phyloP scores from a whole-genome alignment of 805 yeast species.

The Candida endomychidarum region DNA sequence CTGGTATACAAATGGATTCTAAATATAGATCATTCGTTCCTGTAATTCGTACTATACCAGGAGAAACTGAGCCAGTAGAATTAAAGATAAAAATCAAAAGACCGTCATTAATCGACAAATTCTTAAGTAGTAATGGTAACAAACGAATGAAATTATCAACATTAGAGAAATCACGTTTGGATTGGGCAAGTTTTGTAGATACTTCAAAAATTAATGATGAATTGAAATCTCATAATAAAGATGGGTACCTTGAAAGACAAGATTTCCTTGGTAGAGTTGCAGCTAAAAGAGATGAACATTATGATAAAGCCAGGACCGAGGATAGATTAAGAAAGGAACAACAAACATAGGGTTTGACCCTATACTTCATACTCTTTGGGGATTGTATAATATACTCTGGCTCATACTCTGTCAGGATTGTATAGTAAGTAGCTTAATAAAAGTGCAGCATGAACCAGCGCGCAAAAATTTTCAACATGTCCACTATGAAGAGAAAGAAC shows the following conservation, averaged over 20 bases:
- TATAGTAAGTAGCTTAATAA: too few species aligned
- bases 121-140: slow-evolving; percentile 59
- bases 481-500: slow-evolving; percentile 58
- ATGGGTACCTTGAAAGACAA: slow-evolving; percentile 88
- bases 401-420: too few species aligned
- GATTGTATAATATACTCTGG: too few species aligned
- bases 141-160: slow-evolving; percentile 79
- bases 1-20: slow-evolving; percentile 25
- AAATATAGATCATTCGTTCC: slow-evolving; percentile 31
- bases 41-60: slow-evolving; percentile 32
- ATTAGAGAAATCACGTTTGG: slow-evolving; percentile 86
- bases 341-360: slow-evolving; percentile 1
- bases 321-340: slow-evolving; percentile 26
- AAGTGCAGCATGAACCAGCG: slow-evolving; percentile 5
- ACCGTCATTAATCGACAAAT: slow-evolving; percentile 74
- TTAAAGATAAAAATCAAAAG: slow-evolving; percentile 64
- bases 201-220: slow-evolving; percentile 82
- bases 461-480: slow-evolving; percentile 8
- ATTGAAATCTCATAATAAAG: slow-evolving; percentile 74
- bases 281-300: slow-evolving; percentile 50
- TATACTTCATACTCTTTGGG: background rate
- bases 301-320: slow-evolving; percentile 42
- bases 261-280: slow-evolving; percentile 83
- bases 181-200: slow-evolving; percentile 95
- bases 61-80: slow-evolving; percentile 33